Evolutionary conservation across 2,329 filamentous ascomycete genomes (phyloP), one percentile per base, ranked within the genome.

Genomic region (Fusarium temperatum): DNA sequence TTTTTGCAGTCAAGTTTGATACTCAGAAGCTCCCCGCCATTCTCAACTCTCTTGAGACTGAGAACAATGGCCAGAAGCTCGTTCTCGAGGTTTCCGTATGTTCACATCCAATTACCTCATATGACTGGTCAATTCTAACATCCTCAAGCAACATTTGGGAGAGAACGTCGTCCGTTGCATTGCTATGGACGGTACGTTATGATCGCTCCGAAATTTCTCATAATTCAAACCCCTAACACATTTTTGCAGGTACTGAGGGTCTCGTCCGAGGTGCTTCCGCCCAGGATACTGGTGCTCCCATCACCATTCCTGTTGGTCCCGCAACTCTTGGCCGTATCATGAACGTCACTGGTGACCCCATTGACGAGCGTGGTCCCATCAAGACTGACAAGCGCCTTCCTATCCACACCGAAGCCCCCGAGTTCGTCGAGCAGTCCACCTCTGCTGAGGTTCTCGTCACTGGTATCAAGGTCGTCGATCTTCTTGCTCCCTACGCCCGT

Each of bases 381-480:
- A 98, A 98, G 92, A 89, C 91, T 83, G 90, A 92, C 86, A 96
- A 97, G 91, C 90, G 87, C 84, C 87, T 91, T 45, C 94, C 96
- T 78, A 99, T 99, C 82, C 96, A 99, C 91, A 90, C 94, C 85
- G 96, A 99, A 78, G 91, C 96, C 79, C 96, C 96, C 78, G 87
- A 88, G 84, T 99, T 98, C 90, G 89, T 90, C 79, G 96, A 99
- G 83, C 96, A 99, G 90, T 97, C 96, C 78, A 99, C 96, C 81
- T 89, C 91, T 81, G 96, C 96, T 81, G 96, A 99, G 89, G 92
- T 99, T 86, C 92, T 99, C 80, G 94, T 97, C 82, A 99, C 96
- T 80, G 96, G 96, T 92, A 99, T 99, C 92, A 99, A 99, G 93
- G 96, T 99, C 86, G 96, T 99, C 88, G 96, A 99, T 86, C 91